Evolutionary conservation across 2,329 filamentous ascomycete genomes (phyloP).

Genomic region (Zymoseptoria crescenta): DNA sequence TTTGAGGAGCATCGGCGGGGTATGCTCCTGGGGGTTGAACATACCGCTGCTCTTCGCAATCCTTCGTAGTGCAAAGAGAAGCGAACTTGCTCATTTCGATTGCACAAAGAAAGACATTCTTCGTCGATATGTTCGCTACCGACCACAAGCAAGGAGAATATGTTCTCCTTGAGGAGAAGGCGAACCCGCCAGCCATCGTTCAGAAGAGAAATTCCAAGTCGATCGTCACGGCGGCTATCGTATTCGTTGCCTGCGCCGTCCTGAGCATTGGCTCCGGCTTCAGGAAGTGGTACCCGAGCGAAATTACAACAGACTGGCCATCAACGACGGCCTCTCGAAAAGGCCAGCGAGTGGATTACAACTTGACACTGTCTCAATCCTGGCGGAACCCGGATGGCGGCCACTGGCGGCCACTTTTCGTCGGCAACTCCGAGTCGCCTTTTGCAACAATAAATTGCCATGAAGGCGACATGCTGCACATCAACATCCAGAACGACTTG

Average conservation of each 20-base stretch:
- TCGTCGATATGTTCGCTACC: not conserved
- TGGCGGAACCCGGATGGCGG: conserved; percentile 17
- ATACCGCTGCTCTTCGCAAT: not conserved
- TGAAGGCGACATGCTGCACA: conserved; percentile 12
- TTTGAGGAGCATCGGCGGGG: not conserved
- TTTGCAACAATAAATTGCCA: conserved; percentile 11
- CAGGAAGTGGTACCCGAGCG: not conserved
- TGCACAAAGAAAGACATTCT: not conserved
- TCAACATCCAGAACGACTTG: conserved; percentile 14
- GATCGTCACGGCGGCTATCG: not conserved
- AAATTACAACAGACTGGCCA: not conserved
- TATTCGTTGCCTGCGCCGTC: not conserved
- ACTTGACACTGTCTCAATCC: conserved; percentile 13
- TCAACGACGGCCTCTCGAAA: not conserved
- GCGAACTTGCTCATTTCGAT: not conserved
- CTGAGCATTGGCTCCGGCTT: not conserved
- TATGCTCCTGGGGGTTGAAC: not conserved
- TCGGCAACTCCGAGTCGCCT: conserved; percentile 14
- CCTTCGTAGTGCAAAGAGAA: not conserved
- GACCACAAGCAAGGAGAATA: not conserved
- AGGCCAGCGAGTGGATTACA: conserved; percentile 5
- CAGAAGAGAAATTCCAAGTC: not conserved
- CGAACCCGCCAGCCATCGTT: not conserved
- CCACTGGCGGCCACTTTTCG: conserved; percentile 13
- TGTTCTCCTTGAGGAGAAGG: not conserved